Conservation (phyloP, 2,329 filamentous ascomycete genomes). For the Colletotrichum theobromicola region DNA sequence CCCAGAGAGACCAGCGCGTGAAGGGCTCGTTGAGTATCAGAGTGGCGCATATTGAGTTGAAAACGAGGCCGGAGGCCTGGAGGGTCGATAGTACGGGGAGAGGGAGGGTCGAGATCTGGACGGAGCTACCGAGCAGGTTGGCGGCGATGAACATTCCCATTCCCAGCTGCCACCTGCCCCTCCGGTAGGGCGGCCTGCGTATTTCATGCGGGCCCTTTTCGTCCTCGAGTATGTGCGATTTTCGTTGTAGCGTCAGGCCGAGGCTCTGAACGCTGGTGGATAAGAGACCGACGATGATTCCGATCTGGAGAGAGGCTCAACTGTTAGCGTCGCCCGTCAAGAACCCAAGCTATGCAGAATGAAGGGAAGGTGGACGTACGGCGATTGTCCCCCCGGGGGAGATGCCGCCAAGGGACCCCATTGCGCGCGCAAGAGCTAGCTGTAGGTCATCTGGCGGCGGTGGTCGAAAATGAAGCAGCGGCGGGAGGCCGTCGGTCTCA, state of each 20-base stretch:
- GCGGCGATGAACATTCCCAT: slow-evolving; percentile 98
- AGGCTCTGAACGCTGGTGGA: slow-evolving; percentile 96
- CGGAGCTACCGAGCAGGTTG: slow-evolving; percentile 92
- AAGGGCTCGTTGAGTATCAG: slow-evolving; percentile 93
- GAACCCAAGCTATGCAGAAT: background rate
- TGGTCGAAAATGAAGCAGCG: slow-evolving; percentile 2
- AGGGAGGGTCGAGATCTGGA: slow-evolving; percentile 96
- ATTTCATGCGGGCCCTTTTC: slow-evolving; percentile 82
- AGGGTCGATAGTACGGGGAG: slow-evolving; percentile 93
- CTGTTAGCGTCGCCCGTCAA: background rate
- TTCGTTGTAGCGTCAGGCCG: slow-evolving; percentile 93
- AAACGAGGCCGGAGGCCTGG: slow-evolving; percentile 94
- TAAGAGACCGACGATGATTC: slow-evolving; percentile 89
- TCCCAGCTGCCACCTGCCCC: slow-evolving; percentile 93
- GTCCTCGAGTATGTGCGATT: slow-evolving; percentile 97
- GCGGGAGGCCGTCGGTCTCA: slow-evolving; percentile 14
- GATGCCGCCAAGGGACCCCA: slow-evolving; percentile 77
- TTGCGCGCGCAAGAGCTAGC: slow-evolving; percentile 48
- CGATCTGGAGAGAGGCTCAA: slow-evolving; percentile 63
- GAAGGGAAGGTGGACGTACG: slow-evolving; percentile 51
- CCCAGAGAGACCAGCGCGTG: slow-evolving; percentile 89
- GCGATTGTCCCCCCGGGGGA: slow-evolving; percentile 80
- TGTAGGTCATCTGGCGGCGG: slow-evolving; percentile 52
- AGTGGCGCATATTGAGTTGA: slow-evolving; percentile 97
- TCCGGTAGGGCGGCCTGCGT: slow-evolving; percentile 84